Percentiles rank a stretch among this genome's conserved stretches.
These are phyloP conservation scores for Paramecium tetraurelia DNA, from an alignment of 73 alveolate species.

Conservation along the genomic window DNA sequence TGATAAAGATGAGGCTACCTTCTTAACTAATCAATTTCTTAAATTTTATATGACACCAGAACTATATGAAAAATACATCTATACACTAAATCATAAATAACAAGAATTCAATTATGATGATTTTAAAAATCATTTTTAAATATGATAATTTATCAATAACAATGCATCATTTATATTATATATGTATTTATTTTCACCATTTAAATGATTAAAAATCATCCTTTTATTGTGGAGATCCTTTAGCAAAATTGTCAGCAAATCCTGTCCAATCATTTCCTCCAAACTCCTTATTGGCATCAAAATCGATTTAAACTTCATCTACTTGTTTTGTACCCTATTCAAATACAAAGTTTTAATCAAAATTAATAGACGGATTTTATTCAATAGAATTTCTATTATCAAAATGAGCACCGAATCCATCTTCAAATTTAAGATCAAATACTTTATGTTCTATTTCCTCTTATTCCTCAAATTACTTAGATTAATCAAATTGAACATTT, in stretches of 20 bases:
- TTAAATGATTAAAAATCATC: background rate
- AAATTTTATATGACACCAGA: conserved; percentile 66
- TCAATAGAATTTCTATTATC: background rate
- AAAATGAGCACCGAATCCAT: background rate
- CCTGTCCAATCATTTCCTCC: conserved; percentile 11
- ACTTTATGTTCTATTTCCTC: background rate
- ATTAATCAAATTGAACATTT: background rate
- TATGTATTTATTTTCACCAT: background rate
- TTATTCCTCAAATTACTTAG: background rate
- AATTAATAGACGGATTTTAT: background rate
- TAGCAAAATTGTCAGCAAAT: background rate
- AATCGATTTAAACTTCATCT: background rate
- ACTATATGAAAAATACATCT: conserved; percentile 62
- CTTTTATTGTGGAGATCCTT: background rate
- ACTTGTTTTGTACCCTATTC: background rate
- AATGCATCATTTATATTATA: background rate
- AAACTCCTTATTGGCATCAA: conserved; percentile 31
- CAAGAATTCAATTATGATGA: conserved; percentile 70
- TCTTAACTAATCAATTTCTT: conserved; percentile 54
- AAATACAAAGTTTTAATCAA: background rate
- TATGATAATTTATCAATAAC: background rate
- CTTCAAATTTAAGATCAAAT: background rate
- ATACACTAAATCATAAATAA: conserved; percentile 68
- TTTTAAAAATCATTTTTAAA: conserved; percentile 47
- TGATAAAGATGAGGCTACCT: conserved; percentile 66